Base-by-base conservation (phyloP, 73 alveolate species). In the Paramecium tetraurelia region DNA sequence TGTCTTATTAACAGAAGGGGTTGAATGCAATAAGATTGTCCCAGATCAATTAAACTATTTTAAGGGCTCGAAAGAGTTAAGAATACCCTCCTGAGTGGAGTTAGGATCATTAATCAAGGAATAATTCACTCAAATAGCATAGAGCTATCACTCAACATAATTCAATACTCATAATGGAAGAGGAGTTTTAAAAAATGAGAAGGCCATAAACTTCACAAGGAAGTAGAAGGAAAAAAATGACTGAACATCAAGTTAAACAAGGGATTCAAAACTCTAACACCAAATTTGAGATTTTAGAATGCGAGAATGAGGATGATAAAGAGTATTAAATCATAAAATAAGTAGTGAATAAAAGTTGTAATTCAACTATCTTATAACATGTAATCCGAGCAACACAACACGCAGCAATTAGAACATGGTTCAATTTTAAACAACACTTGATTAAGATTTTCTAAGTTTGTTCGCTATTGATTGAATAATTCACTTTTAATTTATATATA, bases 1-100 rank as follows among this genome's bases (percentile, higher is more conserved):
- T 63, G 84, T 63, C 84, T 63, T 63, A 63, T 63, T 63, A 63
- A 63, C 44, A 27, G 84, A 63, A 63, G 84, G 48, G 84, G 27
- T 33, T 63, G 12, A 63, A 63, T 27, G 84, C 50, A 27, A 63
- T 63, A 33, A 63, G 84, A 63, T 33, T 63, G 24, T 22, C 84
- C 3, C 46, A 63, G 31, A 63, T 63, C 24, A 63, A 63, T 63
- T 33, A 20, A 63, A 63, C 84, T 0, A 63, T 63, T 63, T 63
- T 63, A 12, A 63, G 31, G 24, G 44, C 69, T 18, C 20, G 84
- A 4, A 63, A 63, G 31, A 63, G 84, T 63, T 33, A 63, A 63
- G 84, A 63, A 63, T 63, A 63, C 31, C 48, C 41, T 0, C 3
- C 9, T 63, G 84, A 63, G 20, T 63, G 24, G 24, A 22, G 50